phyloP scores from a whole-genome alignment of 306 rosid genomes.

The Boehmeria nivea region DNA sequence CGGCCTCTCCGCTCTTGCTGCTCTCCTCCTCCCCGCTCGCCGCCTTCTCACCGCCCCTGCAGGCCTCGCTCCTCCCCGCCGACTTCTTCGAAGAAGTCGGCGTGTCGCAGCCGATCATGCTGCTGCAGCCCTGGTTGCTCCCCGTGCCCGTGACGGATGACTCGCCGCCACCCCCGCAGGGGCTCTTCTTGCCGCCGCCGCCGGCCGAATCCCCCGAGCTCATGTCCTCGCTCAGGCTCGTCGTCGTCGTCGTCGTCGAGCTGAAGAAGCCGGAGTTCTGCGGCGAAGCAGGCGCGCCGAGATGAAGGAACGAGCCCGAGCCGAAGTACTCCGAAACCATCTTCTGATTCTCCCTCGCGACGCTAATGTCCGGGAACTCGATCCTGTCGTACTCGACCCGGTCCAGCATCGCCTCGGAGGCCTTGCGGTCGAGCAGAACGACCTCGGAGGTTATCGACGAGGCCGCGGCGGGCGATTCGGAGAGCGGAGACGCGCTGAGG shows the following conservation, averaged over 20 bases:
- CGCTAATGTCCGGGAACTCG: constrained; percentile 74
- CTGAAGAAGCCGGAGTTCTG: constrained; percentile 58
- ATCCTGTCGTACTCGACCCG: constrained; percentile 74
- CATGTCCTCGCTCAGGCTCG: constrained; percentile 64
- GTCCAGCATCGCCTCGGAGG: constrained; percentile 44
- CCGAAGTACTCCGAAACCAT: constrained; percentile 83
- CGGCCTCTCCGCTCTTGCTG: too few species aligned
- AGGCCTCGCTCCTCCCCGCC: constrained; percentile 28
- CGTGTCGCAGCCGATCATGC: constrained; percentile 46
- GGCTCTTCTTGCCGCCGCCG: constrained; percentile 53
- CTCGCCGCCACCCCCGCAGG: constrained; percentile 23
- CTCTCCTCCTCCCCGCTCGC: too few species aligned
- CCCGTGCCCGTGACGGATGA: constrained; percentile 43
- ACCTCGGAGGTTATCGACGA: constrained; percentile 93
- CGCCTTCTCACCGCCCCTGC: constrained; percentile 29
- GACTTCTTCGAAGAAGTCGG: constrained; percentile 68
- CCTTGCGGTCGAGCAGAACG: constrained; percentile 58
- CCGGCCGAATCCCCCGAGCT: constrained; percentile 52
- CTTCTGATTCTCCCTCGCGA: constrained; percentile 62
- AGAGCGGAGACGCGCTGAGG: constrained; percentile 38
- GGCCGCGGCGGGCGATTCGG: constrained; percentile 30
- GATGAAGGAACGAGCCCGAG: constrained; percentile 65
- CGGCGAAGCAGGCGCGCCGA: constrained; percentile 57
- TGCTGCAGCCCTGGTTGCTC: constrained; percentile 24
- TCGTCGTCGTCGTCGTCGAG: constrained; percentile 61